Base-by-base conservation (phyloP, 148 eudicot genomes). In the Rheum nobile region DNA sequence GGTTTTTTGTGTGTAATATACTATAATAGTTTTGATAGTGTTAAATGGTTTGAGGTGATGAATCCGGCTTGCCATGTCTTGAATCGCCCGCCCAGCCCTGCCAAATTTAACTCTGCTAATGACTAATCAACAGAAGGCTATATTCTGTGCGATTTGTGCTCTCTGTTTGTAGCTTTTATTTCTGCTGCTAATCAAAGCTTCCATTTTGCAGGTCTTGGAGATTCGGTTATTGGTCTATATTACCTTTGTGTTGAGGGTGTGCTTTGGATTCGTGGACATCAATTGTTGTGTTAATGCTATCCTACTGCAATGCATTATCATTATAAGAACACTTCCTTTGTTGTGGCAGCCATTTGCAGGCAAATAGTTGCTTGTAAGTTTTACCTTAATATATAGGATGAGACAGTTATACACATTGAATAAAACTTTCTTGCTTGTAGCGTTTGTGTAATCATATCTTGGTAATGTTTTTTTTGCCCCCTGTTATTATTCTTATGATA, bases 291-390 rank as follows among this genome's bases (percentile, higher is more conserved):
- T 32, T 65, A 65, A 31, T 32, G 38, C 70, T 65, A 17, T 65
- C 22, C 37, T 65, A 5, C 39, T 65, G 6, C 41, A 65, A 32
- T 65, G 70, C 41, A 32, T 65, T 65, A 16, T 65, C 13, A 17
- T 65, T 16, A 4, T 16, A 17, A 65, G 41, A 32, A 34, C 38
- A 65, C 39, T 65, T 65, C 17, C 41, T 12, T 61, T 61, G 19
- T 61, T 61, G 67, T 29, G 67, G 67, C 67, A 61, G 67, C 67
- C 67, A 61, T 31, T 26, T 65, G n/a, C 41, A 65, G 70, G 70
- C 70, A 31, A 65, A 32, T 65, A 31, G 38, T 6, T 65, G 41
- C 70, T 37, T 65, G 22, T 65, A 16, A 57, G 39, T 2, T 65
- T 32, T 65, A 65, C 39, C n/a, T 31, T 5, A 16, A 31, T 65